Evolutionary conservation across 176 grass and related monocot genomes (phyloP), one percentile per base, ranked within the genome.

Genomic region (Phoenix roebelenii): DNA sequence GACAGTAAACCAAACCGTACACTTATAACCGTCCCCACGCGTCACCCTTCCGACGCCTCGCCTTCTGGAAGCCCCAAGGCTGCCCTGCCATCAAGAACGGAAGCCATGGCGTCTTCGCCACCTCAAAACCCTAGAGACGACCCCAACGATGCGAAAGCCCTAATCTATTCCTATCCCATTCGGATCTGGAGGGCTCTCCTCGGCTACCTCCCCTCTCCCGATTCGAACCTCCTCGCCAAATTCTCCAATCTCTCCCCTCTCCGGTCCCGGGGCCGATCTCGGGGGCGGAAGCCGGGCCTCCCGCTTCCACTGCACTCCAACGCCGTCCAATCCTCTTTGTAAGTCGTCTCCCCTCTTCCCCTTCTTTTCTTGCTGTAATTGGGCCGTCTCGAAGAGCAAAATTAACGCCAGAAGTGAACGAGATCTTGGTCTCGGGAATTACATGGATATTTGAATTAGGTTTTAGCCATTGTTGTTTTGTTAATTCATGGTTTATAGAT

Each of bases 101-200:
- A 14, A 44, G 35, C 7, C 1, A 44, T 44, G 35, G 35, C 35
- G 10, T 44, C 35, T 12, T 14, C 10, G 3, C 35, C 9, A 44
- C 35, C 35, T 44, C 9, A 44, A 14, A 44, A 44, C 35, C 35
- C 35, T 14, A 44, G 19, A 25, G 4, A 9, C 70, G 51, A 44
- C 1, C 0, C 49, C 49, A 16, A 2, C 3, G 58, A 19, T 16
- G 52, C 15, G 10, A 18, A 52, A n/a, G 20, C 51, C 51, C 18
- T 63, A 18, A 0, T 55, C 4, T 12, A 15, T 16, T 39, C 25
- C 24, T 72, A 55, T 57, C 5, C 24, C n/a, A 55, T 49, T 16
- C 50, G 59, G 51, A 63, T 72, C 18, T 55, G 59, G 70, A 63
- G 28, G 4, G 50, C 70, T 1, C 32, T 73, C 49, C 25, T n/a